phyloP scores from a whole-genome alignment of 257 asterid genomes.

The Cynanchum wilfordii region DNA sequence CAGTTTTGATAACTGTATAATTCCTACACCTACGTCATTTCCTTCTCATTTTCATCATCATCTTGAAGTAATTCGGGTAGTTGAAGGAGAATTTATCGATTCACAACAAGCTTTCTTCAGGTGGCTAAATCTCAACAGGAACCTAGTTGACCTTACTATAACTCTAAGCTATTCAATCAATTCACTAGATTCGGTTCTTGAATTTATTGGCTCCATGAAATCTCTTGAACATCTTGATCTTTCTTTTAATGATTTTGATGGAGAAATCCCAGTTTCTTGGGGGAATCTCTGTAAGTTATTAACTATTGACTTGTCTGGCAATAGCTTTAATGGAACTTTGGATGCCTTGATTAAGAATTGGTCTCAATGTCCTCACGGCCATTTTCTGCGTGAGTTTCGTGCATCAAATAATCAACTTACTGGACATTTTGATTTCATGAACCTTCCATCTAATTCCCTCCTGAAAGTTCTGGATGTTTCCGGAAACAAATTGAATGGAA shows the following conservation, averaged over 20 bases:
- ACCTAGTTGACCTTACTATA: background rate
- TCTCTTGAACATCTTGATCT: background rate
- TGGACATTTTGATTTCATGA: no score
- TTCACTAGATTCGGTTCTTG: background rate
- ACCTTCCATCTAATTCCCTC: background rate
- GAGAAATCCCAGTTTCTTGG: background rate
- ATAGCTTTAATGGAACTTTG: no score
- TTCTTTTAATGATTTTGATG: background rate
- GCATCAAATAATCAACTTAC: background rate
- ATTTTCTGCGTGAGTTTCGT: background rate
- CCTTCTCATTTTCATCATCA: background rate
- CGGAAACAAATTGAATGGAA: background rate
- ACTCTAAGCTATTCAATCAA: accelerated
- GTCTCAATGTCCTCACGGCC: background rate
- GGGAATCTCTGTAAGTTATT: background rate
- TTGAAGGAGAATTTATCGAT: background rate
- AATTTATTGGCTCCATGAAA: background rate
- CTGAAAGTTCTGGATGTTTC: background rate
- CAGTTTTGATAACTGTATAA: background rate
- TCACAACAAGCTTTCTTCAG: background rate
- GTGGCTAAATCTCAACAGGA: background rate
- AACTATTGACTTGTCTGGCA: background rate
- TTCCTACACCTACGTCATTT: background rate
- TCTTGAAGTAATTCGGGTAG: background rate
- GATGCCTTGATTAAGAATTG: background rate